Conservation (phyloP, 2,329 filamentous ascomycete species). For the Colletotrichum limetticola region DNA sequence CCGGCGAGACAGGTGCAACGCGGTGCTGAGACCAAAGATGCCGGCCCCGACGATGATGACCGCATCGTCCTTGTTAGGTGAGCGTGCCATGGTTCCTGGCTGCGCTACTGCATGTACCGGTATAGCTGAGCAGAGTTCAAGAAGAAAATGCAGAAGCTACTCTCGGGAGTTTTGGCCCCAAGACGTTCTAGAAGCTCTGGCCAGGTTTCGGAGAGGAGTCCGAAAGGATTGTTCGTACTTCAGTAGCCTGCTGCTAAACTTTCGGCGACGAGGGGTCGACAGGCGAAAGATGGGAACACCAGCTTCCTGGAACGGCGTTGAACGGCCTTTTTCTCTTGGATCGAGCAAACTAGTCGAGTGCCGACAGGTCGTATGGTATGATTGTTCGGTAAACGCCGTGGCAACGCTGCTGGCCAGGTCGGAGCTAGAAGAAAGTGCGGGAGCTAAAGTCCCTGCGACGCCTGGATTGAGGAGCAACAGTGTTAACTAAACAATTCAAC, state of each 20-base stretch:
- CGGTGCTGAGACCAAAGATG: slow-evolving; percentile 44
- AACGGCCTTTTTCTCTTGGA: background rate
- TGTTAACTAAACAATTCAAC: background rate
- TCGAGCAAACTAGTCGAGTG: background rate
- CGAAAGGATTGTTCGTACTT: background rate
- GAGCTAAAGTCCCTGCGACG: background rate
- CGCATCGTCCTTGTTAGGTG: slow-evolving; percentile 31
- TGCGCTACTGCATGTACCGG: background rate
- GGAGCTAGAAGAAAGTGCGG: background rate
- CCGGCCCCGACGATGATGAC: slow-evolving; percentile 44
- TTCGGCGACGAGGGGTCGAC: background rate
- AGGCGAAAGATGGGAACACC: background rate
- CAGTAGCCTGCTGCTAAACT: background rate
- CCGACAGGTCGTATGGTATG: background rate
- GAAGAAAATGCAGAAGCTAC: background rate
- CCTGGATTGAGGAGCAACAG: too few species aligned
- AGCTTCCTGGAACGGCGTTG: background rate
- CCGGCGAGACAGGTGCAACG: slow-evolving; percentile 43
- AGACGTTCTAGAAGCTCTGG: background rate
- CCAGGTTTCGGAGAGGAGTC: background rate
- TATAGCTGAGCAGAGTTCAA: background rate
- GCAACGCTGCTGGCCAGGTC: background rate
- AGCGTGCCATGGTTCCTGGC: background rate
- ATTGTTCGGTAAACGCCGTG: background rate
- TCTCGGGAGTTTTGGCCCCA: background rate